A percentile compares a stretch with the other conserved stretches of the same genome.
Evolutionary conservation across 2,329 filamentous ascomycete species (phyloP).

Genomic region (Penicillium olsonii): DNA sequence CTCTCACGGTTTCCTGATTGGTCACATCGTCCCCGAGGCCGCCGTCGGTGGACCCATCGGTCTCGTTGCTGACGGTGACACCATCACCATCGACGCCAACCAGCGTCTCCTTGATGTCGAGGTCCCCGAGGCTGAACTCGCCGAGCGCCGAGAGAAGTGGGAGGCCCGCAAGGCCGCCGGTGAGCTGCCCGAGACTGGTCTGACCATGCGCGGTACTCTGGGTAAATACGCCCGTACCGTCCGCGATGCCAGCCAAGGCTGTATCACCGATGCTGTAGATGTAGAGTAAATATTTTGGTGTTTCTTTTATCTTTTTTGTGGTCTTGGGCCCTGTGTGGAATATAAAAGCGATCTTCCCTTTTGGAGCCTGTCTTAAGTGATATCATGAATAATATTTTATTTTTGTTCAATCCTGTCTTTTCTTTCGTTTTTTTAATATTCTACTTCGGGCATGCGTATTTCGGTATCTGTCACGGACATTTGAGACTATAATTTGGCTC

Average conservation of each 20-base stretch:
- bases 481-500: no score
- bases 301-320: constrained; percentile 9
- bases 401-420: not conserved
- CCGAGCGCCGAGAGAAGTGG: constrained; percentile 61
- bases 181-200: constrained; percentile 52
- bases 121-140: constrained; percentile 66
- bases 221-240: constrained; percentile 65
- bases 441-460: no score
- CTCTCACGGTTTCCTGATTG: constrained; percentile 87
- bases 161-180: constrained; percentile 47
- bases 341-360: constrained; percentile 25
- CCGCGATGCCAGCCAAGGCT: constrained; percentile 50
- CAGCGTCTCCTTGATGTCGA: constrained; percentile 66
- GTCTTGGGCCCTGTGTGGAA: constrained; percentile 17
- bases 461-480: no score
- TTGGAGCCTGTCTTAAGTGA: constrained; percentile 22
- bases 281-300: constrained; percentile 29
- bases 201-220: constrained; percentile 65
- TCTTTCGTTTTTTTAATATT: no score
- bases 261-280: constrained; percentile 47
- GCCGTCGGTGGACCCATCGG: constrained; percentile 83
- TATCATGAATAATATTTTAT: constrained; percentile 17
- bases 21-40: constrained; percentile 86
- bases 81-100: constrained; percentile 79
- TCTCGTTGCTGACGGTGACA: constrained; percentile 77